Evolutionary conservation across 352 stramenopile genomes (phyloP), one percentile per base, ranked within the genome.

Genomic region (Pythium dissotocum): DNA sequence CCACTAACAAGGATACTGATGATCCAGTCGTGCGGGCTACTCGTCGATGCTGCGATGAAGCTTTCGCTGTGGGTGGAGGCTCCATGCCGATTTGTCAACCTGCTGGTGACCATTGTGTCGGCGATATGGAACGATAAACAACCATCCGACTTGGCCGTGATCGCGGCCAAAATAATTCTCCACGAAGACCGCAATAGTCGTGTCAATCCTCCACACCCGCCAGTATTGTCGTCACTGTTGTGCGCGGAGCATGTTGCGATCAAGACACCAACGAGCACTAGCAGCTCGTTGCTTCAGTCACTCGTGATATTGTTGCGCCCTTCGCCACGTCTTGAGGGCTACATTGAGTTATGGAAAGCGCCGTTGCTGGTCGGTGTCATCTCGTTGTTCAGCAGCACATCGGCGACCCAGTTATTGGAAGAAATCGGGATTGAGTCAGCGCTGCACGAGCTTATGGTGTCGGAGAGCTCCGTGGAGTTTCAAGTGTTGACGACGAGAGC

Each of bases 231-330:
- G 18, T 42, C 52, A 24, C 21, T 65, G 10, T 40, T 65, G 21
- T 58, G 48, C 24, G 13, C 35, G 5, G 46, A 65, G 13, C 59
- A 65, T 18, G 46, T 21, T 1, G 42, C 7, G 6, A n/a, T 33
- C n/a, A 35, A 21, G 10, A 40, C 16, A 21, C 10, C 42, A 5
- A 16, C 36, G 9, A 36, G 13, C 18, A 13, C 12, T 2, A 24
- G 10, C 2, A 28, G 5, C 13, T 65, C 59, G 9, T 52, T 65
- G 8, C 26, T 65, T 5, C 46, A 65, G 48, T 58, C 46, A 6
- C 9, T 55, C 2, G 26, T 65, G 59, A 30, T 51, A 9, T 18
- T 65, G 2, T 35, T 58, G 35, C 46, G 46, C 6, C n/a, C 8
- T 18, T 18, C 10, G 9, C 0, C 32, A 26, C 4, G 30, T 5